Percentiles rank a stretch among this genome's conserved stretches.
These are phyloP conservation scores for Eimeria praecox DNA, from an alignment of 169 alveolate species.

Conservation along the genomic window DNA sequence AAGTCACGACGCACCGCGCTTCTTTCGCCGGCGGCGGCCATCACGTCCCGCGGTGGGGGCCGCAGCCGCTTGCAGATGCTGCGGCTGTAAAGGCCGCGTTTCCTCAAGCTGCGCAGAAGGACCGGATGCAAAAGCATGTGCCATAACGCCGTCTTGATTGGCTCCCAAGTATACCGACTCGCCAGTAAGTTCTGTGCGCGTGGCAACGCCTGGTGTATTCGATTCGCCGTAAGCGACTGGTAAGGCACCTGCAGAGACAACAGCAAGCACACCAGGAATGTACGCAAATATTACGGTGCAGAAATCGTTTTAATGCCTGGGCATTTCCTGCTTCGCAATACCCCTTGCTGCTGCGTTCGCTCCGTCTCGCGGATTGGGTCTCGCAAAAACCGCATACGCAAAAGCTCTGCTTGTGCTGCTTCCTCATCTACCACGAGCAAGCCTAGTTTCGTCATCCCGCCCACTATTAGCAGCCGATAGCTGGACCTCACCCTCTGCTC, in stretches of 20 bases:
- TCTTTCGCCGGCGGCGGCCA: constrained; percentile 71
- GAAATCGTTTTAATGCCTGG: background rate
- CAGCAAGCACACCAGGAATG: background rate
- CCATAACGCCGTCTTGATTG: background rate
- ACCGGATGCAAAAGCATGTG: background rate
- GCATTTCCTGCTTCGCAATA: background rate
- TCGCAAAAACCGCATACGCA: background rate
- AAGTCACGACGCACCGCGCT: constrained; percentile 47
- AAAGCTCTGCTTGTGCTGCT: background rate
- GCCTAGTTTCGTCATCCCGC: too few species aligned
- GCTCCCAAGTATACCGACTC: background rate
- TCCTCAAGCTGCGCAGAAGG: background rate
- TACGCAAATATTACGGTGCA: background rate
- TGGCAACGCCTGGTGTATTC: background rate
- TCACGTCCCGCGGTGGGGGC: constrained; percentile 41
- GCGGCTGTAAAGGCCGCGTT: background rate
- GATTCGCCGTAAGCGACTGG: background rate
- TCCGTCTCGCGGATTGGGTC: background rate
- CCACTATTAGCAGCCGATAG: background rate
- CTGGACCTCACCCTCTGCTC: background rate
- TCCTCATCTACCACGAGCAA: background rate
- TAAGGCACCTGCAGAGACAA: background rate
- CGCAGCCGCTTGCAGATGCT: constrained; percentile 1
- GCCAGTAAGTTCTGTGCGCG: background rate
- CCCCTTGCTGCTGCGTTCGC: background rate